These are phyloP conservation scores for Lumnitzera littorea DNA, from an alignment of 345 rosid species.

Conservation along the genomic window DNA sequence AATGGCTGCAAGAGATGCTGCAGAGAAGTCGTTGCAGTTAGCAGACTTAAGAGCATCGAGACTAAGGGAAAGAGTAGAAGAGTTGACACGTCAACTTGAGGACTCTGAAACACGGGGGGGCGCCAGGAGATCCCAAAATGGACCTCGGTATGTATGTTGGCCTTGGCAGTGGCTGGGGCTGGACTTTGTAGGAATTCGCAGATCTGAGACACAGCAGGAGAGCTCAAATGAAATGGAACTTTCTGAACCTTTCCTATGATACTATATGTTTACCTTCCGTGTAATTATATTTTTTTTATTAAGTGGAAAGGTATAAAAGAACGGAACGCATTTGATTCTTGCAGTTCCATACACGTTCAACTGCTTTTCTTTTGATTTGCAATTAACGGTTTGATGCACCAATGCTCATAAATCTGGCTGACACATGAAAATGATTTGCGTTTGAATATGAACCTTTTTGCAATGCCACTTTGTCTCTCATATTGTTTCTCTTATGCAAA, in stretches of 20 bases:
- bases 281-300: constrained; percentile 8
- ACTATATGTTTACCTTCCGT: constrained; percentile 10
- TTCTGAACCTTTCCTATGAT: constrained; percentile 81
- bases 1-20: constrained; percentile 99
- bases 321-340: background rate
- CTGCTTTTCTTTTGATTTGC: too few species aligned
- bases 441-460: too few species aligned
- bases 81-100: constrained; percentile 74
- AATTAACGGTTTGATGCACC: too few species aligned
- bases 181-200: constrained; percentile 67
- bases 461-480: too few species aligned
- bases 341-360: too few species aligned
- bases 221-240: constrained; percentile 94
- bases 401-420: too few species aligned
- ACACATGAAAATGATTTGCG: too few species aligned
- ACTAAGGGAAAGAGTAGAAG: constrained; percentile 89
- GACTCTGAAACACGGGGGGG: constrained; percentile 72
- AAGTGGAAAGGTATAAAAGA: background rate
- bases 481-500: too few species aligned
- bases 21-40: constrained; percentile 80
- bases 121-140: constrained; percentile 26
- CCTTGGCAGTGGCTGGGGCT: constrained; percentile 99
- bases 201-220: constrained; percentile 37
- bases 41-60: constrained; percentile 87
- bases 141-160: constrained; percentile 86